Evolutionary conservation across 148 eudicot genomes (phyloP).

Genomic region (Chenopodium suecicum): DNA sequence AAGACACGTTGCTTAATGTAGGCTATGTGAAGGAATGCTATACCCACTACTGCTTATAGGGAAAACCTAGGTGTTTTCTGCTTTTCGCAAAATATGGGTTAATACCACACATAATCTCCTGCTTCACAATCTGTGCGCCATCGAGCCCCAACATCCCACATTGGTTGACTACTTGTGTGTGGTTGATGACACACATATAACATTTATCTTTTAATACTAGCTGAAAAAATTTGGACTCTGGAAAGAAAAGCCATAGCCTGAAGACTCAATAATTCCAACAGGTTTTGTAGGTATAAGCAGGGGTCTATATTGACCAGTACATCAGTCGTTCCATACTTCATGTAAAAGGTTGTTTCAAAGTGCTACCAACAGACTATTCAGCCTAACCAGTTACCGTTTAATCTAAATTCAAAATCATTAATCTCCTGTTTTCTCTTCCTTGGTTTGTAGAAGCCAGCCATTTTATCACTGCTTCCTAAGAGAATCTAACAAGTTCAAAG

Average conservation of each 20-base stretch:
- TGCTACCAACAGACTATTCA: not conserved
- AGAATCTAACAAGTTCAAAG: not conserved
- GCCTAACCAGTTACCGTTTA: not conserved
- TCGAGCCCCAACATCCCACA: not conserved
- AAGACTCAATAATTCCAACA: not conserved
- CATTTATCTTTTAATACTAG: not conserved
- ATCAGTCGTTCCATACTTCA: not conserved
- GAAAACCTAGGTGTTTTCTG: not conserved
- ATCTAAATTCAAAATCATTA: not conserved
- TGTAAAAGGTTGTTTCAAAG: not conserved
- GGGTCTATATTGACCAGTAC: not conserved
- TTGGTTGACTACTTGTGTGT: not conserved
- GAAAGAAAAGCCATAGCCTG: slow-evolving; percentile 4
- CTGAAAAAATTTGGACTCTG: not conserved
- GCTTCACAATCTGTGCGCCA: not conserved
- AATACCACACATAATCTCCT: not conserved
- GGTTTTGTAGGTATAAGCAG: not conserved
- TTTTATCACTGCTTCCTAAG: no score
- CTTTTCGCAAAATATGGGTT: not conserved
- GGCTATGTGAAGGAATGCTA: no score
- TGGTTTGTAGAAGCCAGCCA: not conserved
- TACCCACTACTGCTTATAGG: no score
- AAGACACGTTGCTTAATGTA: no score
- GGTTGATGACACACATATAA: not conserved
- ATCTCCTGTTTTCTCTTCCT: not conserved